Evolutionary conservation across 2,329 filamentous ascomycete species (phyloP).

Genomic region (Botrytis sinoallii): DNA sequence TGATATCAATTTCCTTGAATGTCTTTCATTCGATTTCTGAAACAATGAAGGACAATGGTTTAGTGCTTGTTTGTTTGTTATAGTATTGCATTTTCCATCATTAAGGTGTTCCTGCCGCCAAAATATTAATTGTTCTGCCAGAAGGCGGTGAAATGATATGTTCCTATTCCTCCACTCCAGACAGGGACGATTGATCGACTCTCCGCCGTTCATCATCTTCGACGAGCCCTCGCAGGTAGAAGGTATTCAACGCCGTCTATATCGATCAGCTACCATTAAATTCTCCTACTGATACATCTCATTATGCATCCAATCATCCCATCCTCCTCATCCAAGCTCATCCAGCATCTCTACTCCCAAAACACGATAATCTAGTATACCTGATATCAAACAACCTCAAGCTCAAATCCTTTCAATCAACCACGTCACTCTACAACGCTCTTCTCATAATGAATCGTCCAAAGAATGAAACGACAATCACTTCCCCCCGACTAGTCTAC

Average conservation of each 20-base stretch:
- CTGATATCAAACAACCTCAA: not conserved
- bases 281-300: not conserved
- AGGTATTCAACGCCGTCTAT: not conserved
- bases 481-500: not conserved
- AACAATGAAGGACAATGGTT: not conserved
- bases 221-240: not conserved
- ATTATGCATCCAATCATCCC: not conserved
- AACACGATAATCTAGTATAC: not conserved
- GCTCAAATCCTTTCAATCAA: not conserved
- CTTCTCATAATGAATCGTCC: not conserved
- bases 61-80: not conserved
- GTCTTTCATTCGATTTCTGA: not conserved
- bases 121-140: not conserved
- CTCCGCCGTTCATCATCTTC: not conserved
- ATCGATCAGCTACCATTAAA: not conserved
- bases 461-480: not conserved
- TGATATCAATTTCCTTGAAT: not conserved
- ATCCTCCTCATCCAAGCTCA: not conserved
- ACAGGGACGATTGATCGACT: too few relatives aligned
- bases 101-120: not conserved
- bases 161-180: not conserved
- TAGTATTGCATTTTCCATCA: not conserved
- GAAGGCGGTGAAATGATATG: not conserved
- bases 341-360: not conserved
- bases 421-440: not conserved